A percentile compares a stretch with the other conserved stretches of the same genome.
phyloP scores from a whole-genome alignment of 139 green algal species.

The Picochlorum sp. region DNA sequence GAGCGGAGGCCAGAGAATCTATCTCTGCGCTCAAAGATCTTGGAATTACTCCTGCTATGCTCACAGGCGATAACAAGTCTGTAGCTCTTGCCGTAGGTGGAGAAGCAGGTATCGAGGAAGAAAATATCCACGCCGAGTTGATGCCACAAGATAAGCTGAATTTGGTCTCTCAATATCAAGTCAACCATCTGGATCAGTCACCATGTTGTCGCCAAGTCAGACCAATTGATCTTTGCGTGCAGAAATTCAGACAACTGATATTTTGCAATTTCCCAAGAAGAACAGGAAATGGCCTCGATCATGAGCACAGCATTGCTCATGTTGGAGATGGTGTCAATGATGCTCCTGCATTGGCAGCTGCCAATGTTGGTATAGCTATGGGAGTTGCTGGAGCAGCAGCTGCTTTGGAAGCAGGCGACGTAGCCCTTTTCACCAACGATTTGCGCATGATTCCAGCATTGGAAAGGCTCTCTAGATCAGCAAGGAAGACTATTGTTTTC shows the following conservation, averaged over 20 bases:
- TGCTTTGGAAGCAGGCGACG: conserved; percentile 60
- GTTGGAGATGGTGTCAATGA: conserved; percentile 98
- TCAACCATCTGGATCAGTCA: not conserved
- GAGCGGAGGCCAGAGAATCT: conserved; percentile 16
- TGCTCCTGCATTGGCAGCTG: conserved; percentile 82
- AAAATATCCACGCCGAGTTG: conserved; percentile 29
- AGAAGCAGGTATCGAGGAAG: conserved; percentile 47
- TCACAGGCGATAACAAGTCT: conserved; percentile 81
- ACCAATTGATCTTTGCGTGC: not conserved
- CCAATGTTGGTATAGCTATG: conserved; percentile 91
- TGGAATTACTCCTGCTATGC: conserved; percentile 46
- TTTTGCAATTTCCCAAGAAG: conserved; percentile 13
- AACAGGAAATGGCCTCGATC: not conserved
- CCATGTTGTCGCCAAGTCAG: not conserved
- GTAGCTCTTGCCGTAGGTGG: conserved; percentile 59
- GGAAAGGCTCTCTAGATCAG: conserved; percentile 30
- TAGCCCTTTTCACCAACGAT: conserved; percentile 65
- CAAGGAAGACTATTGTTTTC: conserved; percentile 30
- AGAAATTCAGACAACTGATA: conserved; percentile 18
- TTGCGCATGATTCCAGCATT: conserved; percentile 35
- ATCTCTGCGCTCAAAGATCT: conserved; percentile 27
- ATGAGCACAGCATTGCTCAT: conserved; percentile 68
- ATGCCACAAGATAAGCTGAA: conserved; percentile 45
- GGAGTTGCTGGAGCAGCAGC: conserved; percentile 43
- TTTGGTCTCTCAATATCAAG: conserved; percentile 17